These are phyloP conservation scores for Phytophthora citricola DNA, from an alignment of 352 stramenopile genomes.

Conservation along the genomic window DNA sequence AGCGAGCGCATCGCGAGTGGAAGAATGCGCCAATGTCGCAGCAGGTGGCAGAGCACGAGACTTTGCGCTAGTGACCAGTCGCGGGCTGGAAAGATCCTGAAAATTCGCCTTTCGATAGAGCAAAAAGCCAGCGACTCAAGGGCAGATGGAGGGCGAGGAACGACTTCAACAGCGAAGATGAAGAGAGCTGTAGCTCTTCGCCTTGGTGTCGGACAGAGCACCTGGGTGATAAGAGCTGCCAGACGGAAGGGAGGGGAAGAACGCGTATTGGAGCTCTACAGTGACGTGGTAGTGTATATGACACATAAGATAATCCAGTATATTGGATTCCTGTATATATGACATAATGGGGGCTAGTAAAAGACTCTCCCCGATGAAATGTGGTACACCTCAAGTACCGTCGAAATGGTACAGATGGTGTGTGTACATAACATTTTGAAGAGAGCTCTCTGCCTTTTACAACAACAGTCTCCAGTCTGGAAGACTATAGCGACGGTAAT, in stretches of 20 bases:
- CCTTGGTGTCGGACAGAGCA: constrained; percentile 4
- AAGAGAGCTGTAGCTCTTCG: constrained; percentile 5
- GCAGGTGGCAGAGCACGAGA: constrained; percentile 7
- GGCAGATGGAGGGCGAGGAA: neutral
- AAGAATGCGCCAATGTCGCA: neutral
- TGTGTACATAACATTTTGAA: too few relatives aligned
- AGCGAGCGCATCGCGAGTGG: constrained; percentile 16
- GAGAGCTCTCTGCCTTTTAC: constrained; percentile 19
- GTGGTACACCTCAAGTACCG: too few relatives aligned
- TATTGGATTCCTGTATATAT: too few relatives aligned
- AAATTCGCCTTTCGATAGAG: constrained; percentile 14
- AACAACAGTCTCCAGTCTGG: neutral
- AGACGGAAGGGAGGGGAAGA: neutral
- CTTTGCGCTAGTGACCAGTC: constrained; percentile 15
- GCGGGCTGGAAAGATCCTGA: constrained; percentile 30
- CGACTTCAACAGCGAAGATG: neutral
- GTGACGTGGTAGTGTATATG: too few relatives aligned
- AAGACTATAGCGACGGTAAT: neutral
- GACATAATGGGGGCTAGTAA: too few relatives aligned
- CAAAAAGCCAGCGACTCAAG: constrained; percentile 13
- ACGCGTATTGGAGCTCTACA: neutral
- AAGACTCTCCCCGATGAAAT: too few relatives aligned
- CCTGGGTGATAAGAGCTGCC: constrained; percentile 18
- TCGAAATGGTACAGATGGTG: neutral
- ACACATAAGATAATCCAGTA: too few relatives aligned